These are phyloP conservation scores for Phytopythium montanum DNA, from an alignment of 352 stramenopile genomes.

Conservation along the genomic window DNA sequence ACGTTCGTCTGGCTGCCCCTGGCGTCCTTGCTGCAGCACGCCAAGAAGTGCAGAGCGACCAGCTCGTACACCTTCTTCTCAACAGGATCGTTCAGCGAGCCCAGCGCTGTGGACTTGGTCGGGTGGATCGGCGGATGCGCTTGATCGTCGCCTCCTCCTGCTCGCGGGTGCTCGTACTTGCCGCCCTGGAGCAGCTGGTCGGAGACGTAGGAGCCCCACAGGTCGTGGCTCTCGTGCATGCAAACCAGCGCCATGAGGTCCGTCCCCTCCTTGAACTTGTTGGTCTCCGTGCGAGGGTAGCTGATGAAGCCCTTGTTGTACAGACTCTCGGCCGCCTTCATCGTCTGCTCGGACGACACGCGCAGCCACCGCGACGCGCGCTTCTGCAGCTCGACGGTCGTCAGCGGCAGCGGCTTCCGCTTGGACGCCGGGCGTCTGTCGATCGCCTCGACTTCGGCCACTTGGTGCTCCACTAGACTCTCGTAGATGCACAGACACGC, in stretches of 20 bases:
- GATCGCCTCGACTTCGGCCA: constrained; percentile 59
- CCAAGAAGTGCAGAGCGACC: constrained; percentile 97
- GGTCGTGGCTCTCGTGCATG: constrained; percentile 63
- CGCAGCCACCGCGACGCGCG: constrained; percentile 93
- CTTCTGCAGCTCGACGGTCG: constrained; percentile 99
- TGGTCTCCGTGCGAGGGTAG: constrained; percentile 99
- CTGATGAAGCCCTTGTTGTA: constrained; percentile 98
- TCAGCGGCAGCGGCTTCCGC: constrained; percentile 95
- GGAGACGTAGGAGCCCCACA: constrained; percentile 81
- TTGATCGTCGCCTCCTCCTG: constrained; percentile 94
- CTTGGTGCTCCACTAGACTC: constrained; percentile 54
- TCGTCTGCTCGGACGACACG: constrained; percentile 95
- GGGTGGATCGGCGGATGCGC: constrained; percentile 99
- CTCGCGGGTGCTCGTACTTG: constrained; percentile 84
- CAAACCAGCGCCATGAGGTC: constrained; percentile 83
- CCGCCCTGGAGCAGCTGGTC: constrained; percentile 44
- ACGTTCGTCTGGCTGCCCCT: constrained; percentile 87
- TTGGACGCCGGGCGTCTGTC: constrained; percentile 89
- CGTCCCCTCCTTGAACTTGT: constrained; percentile 95
- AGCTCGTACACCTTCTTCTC: constrained; percentile 98
- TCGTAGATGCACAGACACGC: constrained; percentile 93
- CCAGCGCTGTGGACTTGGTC: constrained; percentile 90
- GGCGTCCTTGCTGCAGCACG: constrained; percentile 96
- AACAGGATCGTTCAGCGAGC: constrained; percentile 66
- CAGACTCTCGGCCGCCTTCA: constrained; percentile 94